Base-by-base conservation (phyloP, 2,329 filamentous ascomycete species). In the Dothideomycetidae sp. region DNA sequence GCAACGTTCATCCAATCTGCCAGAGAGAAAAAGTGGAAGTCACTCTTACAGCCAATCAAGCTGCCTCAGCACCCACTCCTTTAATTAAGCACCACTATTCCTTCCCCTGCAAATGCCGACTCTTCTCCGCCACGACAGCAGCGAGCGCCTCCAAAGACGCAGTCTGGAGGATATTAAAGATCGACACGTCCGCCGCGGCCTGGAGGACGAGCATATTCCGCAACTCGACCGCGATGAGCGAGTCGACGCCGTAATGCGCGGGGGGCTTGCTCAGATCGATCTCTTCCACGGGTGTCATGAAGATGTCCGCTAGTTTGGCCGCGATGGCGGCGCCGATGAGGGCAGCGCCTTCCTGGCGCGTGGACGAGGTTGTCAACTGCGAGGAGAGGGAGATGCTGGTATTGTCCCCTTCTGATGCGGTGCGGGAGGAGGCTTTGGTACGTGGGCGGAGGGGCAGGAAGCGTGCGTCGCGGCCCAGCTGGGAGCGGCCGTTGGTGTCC, bases 201-300 rank as follows among this genome's bases (percentile, higher is more conserved):
- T 35, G 54, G 31, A 50, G 50, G 33, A 42, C 55, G 3, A 41
- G 29, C 39, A 33, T 36, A 15, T 36, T 41, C 11, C 39, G 23
- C 9, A 41, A 29, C 29, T 31, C 42, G 16, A 31, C 45, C 31
- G 29, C 46, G 33, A 13, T 43, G 35, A 21, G 42, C 33, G 10
- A 48, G 37, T 17, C 46, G 31, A 31, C 13, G 35, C n/a, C 42
- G 12, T 21, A 47, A 41, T 28, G 21, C 7, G 7, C 7, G 21
- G n/a, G 7, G 21, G 21, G 7, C n/a, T 26, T 26, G 21, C n/a
- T 7, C 7, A 26, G 7, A 26, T 26, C 21, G n/a, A 26, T n/a
- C 21, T 26, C 21, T 26, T 26, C 21, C 7, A n/a, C 21, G 7
- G n/a, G 21, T 26, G 21, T 7, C 7, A 26, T 26, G 7, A 26